phyloP scores from a whole-genome alignment of 495 filamentous ascomycete genomes.

The Halenospora varia region DNA sequence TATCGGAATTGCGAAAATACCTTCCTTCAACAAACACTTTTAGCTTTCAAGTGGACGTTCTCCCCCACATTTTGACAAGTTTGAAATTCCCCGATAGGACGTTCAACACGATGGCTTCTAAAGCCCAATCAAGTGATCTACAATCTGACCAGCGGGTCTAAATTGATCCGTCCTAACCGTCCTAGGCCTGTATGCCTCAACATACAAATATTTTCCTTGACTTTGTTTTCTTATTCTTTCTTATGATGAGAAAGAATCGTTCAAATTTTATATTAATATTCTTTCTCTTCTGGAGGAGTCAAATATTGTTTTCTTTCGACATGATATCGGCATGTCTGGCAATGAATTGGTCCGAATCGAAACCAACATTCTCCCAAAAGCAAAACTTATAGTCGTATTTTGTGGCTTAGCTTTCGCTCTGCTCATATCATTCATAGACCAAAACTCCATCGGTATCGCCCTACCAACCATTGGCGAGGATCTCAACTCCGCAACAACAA shows the following conservation, averaged over 20 bases:
- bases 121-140: not conserved
- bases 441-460: constrained; percentile 58
- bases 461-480: constrained; percentile 58
- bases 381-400: constrained; percentile 55
- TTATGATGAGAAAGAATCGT: not conserved
- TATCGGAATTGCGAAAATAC: not conserved
- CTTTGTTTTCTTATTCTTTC: not conserved
- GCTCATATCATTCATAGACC: constrained; percentile 57
- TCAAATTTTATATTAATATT: too few relatives aligned
- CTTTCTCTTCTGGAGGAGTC: not conserved
- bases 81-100: not conserved
- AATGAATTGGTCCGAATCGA: constrained; percentile 29
- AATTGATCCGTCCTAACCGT: not conserved
- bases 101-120: not conserved
- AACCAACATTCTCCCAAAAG: constrained; percentile 54
- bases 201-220: not conserved
- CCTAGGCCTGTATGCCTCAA: not conserved
- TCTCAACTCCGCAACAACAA: constrained; percentile 50
- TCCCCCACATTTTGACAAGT: not conserved
- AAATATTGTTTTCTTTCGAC: not conserved
- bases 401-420: constrained; percentile 47
- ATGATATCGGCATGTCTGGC: constrained; percentile 14
- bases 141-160: not conserved
- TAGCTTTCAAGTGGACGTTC: not conserved
- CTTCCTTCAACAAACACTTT: not conserved